Evolutionary conservation across 2,329 filamentous ascomycete genomes (phyloP).

Genomic region (Apiospora aurea): DNA sequence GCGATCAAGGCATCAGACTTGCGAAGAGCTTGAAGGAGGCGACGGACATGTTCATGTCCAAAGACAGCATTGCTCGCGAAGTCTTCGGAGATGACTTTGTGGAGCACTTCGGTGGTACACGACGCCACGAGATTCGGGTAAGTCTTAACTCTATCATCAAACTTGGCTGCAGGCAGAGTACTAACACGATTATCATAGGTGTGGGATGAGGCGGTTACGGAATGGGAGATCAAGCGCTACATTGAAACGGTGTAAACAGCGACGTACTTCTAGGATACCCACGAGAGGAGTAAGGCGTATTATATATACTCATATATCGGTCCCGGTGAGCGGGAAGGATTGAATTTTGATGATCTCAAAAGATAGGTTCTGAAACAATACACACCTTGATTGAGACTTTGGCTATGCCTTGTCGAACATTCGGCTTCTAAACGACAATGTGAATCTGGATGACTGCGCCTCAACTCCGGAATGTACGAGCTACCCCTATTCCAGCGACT

Average conservation of each 20-base stretch:
- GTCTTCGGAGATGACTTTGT: slow-evolving; percentile 96
- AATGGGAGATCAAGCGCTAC: slow-evolving; percentile 85
- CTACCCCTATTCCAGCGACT: too few species aligned
- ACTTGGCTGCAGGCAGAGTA: not conserved
- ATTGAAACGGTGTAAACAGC: slow-evolving; percentile 73
- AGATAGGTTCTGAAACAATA: not conserved
- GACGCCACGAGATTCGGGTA: slow-evolving; percentile 86
- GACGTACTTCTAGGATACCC: not conserved
- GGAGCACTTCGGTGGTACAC: slow-evolving; percentile 90
- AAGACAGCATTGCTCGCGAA: slow-evolving; percentile 87
- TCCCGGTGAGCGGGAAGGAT: too few species aligned
- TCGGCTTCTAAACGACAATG: too few species aligned
- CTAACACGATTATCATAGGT: not conserved
- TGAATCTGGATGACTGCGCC: too few species aligned
- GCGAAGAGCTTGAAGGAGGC: slow-evolving; percentile 89
- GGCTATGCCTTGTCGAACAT: too few species aligned
- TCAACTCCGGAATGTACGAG: too few species aligned
- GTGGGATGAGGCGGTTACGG: slow-evolving; percentile 96
- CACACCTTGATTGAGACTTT: not conserved
- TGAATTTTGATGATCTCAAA: not conserved
- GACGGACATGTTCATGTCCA: slow-evolving; percentile 76
- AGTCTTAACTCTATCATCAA: not conserved
- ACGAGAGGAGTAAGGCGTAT: slow-evolving; percentile 17
- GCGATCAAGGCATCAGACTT: slow-evolving; percentile 77
- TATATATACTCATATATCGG: not conserved